Conservation (phyloP, 805 yeast genomes). For the Hanseniaspora guilliermondii region DNA sequence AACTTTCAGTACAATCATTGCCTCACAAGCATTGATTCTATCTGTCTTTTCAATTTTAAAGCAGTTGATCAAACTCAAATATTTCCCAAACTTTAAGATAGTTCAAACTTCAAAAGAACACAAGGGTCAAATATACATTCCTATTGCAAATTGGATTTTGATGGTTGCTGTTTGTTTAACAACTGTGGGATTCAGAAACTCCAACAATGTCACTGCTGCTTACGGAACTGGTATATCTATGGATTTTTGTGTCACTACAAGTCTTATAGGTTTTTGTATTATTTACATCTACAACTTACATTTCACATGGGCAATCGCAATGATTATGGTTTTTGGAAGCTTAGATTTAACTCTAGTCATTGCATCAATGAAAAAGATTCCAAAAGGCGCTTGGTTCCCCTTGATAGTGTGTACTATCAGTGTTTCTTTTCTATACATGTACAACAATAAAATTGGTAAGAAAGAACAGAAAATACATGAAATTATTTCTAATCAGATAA, state of each 20-base stretch:
- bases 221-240: conserved; percentile 48
- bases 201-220: conserved; percentile 43
- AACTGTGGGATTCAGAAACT: conserved; percentile 41
- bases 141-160: conserved; percentile 37
- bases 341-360: conserved; percentile 37
- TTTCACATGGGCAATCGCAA: conserved; percentile 28
- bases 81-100: conserved; percentile 40
- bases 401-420: conserved; percentile 34
- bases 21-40: conserved; percentile 47
- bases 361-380: conserved; percentile 40
- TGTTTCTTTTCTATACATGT: conserved; percentile 25
- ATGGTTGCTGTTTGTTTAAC: conserved; percentile 41
- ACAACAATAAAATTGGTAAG: neutral
- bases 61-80: conserved; percentile 43
- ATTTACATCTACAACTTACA: conserved; percentile 34
- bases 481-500: neutral
- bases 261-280: conserved; percentile 35
- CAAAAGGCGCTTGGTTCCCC: conserved; percentile 55
- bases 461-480: neutral
- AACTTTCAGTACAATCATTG: conserved; percentile 43
- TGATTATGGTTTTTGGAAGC: conserved; percentile 33
- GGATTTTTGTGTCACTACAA: conserved; percentile 43
- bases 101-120: conserved; percentile 35
- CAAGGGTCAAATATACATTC: conserved; percentile 43
- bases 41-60: conserved; percentile 42